Evolutionary conservation across 2,329 filamentous ascomycete species (phyloP).

Genomic region (Curvularia hawaiiensis): DNA sequence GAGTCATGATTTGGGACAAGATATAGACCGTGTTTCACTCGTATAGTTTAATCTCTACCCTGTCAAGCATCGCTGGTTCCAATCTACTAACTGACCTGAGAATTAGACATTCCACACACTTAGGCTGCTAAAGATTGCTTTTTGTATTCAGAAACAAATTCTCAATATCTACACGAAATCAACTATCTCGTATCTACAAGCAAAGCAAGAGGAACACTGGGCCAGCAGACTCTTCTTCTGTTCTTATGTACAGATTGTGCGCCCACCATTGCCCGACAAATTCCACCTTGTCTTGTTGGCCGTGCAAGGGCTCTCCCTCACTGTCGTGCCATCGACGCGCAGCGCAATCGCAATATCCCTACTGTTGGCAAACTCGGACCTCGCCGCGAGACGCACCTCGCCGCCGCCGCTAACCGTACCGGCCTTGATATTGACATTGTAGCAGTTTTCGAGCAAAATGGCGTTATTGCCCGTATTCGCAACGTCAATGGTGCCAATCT

Average conservation of each 20-base stretch:
- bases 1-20: slow-evolving; percentile 30
- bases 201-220: not conserved
- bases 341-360: slow-evolving; percentile 58
- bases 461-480: slow-evolving; percentile 62
- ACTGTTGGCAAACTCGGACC: slow-evolving; percentile 61
- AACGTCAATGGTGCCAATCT: slow-evolving; percentile 57
- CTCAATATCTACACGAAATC: slow-evolving; percentile 5
- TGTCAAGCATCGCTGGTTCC: not conserved
- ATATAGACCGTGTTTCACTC: slow-evolving; percentile 3
- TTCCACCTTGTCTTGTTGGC: slow-evolving; percentile 57
- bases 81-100: not conserved
- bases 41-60: not conserved
- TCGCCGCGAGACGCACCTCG: slow-evolving; percentile 60
- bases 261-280: slow-evolving; percentile 52
- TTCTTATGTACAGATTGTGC: slow-evolving; percentile 29
- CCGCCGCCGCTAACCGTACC: slow-evolving; percentile 61
- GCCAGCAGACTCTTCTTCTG: not conserved
- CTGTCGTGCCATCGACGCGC: slow-evolving; percentile 56
- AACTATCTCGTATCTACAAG: not conserved
- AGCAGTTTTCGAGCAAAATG: slow-evolving; percentile 65
- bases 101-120: not conserved
- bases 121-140: no score
- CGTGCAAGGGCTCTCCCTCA: slow-evolving; percentile 61
- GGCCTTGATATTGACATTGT: slow-evolving; percentile 57
- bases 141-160: not conserved